A percentile compares a stretch with the other conserved stretches of the same genome.
These are phyloP conservation scores for Acidiella bohemica DNA, from an alignment of 495 filamentous ascomycete genomes.

Conservation along the genomic window DNA sequence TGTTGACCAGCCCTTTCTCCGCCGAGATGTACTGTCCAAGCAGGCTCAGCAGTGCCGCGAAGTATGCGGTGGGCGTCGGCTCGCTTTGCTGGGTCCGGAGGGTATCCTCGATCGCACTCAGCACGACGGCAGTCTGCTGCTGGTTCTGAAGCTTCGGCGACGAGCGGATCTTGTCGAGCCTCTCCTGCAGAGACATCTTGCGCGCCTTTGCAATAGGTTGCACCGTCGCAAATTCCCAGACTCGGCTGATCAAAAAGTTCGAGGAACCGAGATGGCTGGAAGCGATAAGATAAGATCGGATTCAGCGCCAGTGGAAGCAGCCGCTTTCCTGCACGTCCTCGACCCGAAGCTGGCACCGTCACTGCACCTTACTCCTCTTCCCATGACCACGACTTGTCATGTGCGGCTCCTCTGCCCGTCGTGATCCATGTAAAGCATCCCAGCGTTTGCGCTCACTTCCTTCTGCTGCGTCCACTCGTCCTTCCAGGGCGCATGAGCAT, in stretches of 20 bases:
- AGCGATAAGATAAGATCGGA: conserved; percentile 4
- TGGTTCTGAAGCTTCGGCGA: conserved; percentile 92
- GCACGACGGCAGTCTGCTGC: conserved; percentile 81
- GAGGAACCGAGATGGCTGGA: neutral
- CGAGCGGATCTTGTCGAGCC: conserved; percentile 79
- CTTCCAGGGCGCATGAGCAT: no score
- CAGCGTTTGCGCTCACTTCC: no score
- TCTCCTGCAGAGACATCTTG: conserved; percentile 65
- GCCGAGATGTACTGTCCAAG: conserved; percentile 59
- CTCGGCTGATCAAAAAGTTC: neutral
- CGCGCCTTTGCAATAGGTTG: conserved; percentile 1
- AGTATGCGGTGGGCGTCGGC: conserved; percentile 77
- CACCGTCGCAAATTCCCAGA: neutral
- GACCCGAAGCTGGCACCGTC: no score
- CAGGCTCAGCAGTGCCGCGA: conserved; percentile 86
- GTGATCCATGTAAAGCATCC: no score
- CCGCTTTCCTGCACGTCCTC: no score
- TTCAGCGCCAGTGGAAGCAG: no score
- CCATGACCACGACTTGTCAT: no score
- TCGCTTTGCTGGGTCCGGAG: conserved; percentile 73
- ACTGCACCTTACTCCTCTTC: no score
- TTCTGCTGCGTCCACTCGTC: no score
- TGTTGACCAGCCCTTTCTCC: conserved; percentile 53
- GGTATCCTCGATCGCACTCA: conserved; percentile 83
- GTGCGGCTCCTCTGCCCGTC: no score